These are phyloP conservation scores for Ceratocystis eucalypticola DNA, from an alignment of 2,329 filamentous ascomycete species.

Conservation along the genomic window DNA sequence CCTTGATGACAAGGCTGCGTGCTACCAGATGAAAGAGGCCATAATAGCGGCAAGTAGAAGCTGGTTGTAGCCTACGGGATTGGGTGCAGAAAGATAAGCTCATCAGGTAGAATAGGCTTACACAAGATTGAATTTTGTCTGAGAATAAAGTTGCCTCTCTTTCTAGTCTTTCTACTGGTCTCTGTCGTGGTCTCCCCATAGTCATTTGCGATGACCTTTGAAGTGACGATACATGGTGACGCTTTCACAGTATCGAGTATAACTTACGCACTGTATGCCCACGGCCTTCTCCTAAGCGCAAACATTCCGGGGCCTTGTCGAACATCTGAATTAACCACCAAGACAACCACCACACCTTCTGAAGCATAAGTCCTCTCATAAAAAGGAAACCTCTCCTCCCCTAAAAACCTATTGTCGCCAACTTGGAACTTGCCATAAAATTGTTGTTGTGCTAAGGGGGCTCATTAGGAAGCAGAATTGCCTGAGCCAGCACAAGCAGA, in stretches of 20 bases:
- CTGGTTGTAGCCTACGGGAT: neutral
- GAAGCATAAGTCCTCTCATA: neutral
- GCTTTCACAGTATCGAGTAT: neutral
- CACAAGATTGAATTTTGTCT: too few species aligned
- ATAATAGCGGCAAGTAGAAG: neutral
- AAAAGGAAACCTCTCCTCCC: neutral
- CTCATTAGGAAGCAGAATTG: neutral
- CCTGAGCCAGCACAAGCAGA: neutral
- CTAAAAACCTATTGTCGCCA: neutral
- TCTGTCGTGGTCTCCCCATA: neutral
- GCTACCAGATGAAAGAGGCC: neutral
- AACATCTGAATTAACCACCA: neutral
- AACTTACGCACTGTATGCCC: neutral
- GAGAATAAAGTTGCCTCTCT: too few species aligned
- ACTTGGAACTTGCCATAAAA: neutral
- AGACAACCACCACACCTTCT: neutral
- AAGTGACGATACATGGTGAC: neutral
- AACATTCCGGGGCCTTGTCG: constrained; percentile 3
- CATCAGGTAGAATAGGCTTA: too few species aligned
- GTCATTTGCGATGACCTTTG: too few species aligned
- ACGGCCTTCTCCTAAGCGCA: constrained; percentile 4
- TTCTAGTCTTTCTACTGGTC: neutral
- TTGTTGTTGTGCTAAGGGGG: neutral
- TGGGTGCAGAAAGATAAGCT: too few species aligned
- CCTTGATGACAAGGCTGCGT: neutral